Percentiles rank a stretch among this genome's conserved stretches.
Evolutionary conservation across 2,329 filamentous ascomycete species (phyloP).

Genomic region (Neonectria faginata): DNA sequence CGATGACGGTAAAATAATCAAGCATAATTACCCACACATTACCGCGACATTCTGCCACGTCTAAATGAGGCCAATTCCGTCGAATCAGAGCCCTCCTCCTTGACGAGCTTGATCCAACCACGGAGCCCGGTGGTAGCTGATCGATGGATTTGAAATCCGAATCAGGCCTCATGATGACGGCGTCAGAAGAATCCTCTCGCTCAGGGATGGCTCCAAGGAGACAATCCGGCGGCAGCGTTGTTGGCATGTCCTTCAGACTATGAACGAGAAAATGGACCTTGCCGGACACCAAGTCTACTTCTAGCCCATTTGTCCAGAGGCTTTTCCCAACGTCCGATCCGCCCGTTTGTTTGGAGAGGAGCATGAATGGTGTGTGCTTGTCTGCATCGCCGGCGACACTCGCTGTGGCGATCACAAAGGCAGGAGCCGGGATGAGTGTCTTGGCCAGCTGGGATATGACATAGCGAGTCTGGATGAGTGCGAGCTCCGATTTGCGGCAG

Average conservation of each 20-base stretch:
- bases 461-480: neutral
- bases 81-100: neutral
- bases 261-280: conserved; percentile 6
- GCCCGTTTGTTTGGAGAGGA: conserved; percentile 4
- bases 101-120: conserved; percentile 2
- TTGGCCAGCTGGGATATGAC: neutral
- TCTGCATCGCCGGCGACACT: conserved; percentile 2
- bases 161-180: neutral
- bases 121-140: neutral
- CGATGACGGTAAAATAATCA: neutral
- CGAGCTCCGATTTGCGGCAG: conserved; percentile 7
- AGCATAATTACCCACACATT: neutral
- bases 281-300: neutral
- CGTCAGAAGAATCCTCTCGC: conserved; percentile 1
- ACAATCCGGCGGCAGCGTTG: neutral
- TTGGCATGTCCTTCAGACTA: conserved; percentile 3
- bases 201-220: neutral
- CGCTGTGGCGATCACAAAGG: neutral
- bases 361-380: conserved; percentile 1
- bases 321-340: conserved; percentile 3
- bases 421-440: neutral
- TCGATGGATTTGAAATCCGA: neutral
- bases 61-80: conserved; percentile 1
- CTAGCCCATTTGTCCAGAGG: conserved; percentile 5
- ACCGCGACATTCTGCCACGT: conserved; percentile 1